A percentile compares a stretch with the other conserved stretches of the same genome.
Conservation (phyloP, 345 rosid genomes). For the Moricandia moricandioides region DNA sequence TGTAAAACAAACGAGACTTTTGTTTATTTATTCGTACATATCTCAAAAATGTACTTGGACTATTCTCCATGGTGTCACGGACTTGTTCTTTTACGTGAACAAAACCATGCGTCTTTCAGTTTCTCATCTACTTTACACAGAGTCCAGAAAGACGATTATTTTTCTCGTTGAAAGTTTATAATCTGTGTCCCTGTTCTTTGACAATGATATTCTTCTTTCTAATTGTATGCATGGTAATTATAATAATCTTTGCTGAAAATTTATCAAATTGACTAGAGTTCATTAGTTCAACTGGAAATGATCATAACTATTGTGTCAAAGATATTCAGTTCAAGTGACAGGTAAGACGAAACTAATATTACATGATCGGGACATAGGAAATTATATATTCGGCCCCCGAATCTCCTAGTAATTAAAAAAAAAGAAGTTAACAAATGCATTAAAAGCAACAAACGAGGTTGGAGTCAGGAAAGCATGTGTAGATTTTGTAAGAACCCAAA, state of each 20-base stretch:
- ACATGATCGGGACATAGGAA: no score
- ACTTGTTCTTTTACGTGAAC: slow-evolving; percentile 6
- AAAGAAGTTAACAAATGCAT: not conserved
- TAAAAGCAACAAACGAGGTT: slow-evolving; percentile 13
- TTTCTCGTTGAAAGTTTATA: not conserved
- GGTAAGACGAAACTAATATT: no score
- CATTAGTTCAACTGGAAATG: no score
- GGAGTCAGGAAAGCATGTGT: not conserved
- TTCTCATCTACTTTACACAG: not conserved
- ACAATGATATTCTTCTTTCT: not conserved
- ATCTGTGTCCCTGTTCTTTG: not conserved
- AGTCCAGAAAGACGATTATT: not conserved
- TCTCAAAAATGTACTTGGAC: not conserved
- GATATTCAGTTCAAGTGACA: no score
- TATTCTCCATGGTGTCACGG: slow-evolving; percentile 6
- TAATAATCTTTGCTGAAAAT: not conserved
- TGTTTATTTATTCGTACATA: slow-evolving; percentile 21
- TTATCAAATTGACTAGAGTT: not conserved
- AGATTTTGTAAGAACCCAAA: slow-evolving; percentile 10
- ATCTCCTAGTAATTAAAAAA: no score
- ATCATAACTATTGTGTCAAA: no score
- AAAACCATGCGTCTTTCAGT: slow-evolving; percentile 10
- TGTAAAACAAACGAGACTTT: not conserved
- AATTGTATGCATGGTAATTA: not conserved
- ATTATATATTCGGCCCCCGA: no score